Evolutionary conservation across 2,329 filamentous ascomycete species (phyloP).

Genomic region (Fusarium aywerte): DNA sequence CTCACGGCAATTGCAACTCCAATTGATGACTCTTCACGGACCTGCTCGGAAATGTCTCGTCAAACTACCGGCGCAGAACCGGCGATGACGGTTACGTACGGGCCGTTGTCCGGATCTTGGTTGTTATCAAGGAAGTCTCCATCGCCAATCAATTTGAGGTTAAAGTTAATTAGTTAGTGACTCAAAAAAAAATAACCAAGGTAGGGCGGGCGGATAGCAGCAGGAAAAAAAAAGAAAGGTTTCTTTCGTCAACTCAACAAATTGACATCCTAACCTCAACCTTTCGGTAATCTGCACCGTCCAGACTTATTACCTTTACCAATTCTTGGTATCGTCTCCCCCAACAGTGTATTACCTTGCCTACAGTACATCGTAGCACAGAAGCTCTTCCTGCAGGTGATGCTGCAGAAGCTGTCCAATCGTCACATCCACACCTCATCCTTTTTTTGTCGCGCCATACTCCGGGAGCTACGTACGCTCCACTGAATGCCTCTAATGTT

Average conservation of each 20-base stretch:
- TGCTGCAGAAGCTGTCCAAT: constrained; percentile 26
- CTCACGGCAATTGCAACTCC: not conserved
- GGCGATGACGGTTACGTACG: constrained; percentile 33
- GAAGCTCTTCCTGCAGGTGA: constrained; percentile 24
- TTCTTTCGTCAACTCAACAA: constrained; percentile 28
- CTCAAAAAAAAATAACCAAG: constrained; percentile 5
- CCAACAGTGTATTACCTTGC: constrained; percentile 8
- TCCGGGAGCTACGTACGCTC: not conserved
- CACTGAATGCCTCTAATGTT: constrained; percentile 41
- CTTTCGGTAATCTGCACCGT: constrained; percentile 31
- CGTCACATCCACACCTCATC: constrained; percentile 13
- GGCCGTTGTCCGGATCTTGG: constrained; percentile 23
- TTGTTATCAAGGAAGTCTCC: constrained; percentile 10
- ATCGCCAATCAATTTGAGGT: constrained; percentile 27
- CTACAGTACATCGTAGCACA: no score
- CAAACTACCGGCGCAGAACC: constrained; percentile 25
- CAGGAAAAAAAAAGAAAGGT: not conserved
- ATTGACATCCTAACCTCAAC: constrained; percentile 12
- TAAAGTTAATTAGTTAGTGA: constrained; percentile 14
- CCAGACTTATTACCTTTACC: constrained; percentile 6
- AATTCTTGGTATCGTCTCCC: not conserved
- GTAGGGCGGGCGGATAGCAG: not conserved
- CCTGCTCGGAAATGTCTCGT: constrained; percentile 26
- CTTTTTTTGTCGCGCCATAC: constrained; percentile 25
- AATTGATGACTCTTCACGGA: not conserved